Evolutionary conservation across 306 rosid species (phyloP).

Genomic region (Pyrus pyrifolia): DNA sequence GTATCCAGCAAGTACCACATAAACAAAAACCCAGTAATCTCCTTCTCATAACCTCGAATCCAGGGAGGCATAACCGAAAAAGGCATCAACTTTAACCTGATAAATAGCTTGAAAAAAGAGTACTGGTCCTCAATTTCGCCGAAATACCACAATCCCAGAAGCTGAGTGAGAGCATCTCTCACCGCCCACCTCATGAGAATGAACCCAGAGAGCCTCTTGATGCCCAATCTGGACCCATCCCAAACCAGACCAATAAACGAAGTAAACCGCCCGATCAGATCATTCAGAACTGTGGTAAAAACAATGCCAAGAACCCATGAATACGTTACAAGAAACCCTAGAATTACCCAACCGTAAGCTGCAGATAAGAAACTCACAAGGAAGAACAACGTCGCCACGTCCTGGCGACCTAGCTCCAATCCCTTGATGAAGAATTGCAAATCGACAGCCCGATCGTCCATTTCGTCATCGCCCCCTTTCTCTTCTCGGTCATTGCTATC

Average conservation of each 20-base stretch:
- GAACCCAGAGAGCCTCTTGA: constrained; percentile 89
- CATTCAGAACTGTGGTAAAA: constrained; percentile 59
- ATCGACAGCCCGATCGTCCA: constrained; percentile 45
- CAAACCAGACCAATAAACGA: constrained; percentile 53
- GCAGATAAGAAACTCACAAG: constrained; percentile 65
- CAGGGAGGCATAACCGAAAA: constrained; percentile 85
- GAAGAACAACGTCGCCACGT: constrained; percentile 57
- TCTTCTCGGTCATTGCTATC: constrained; percentile 20
- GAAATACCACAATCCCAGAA: constrained; percentile 89
- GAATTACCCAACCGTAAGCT: constrained; percentile 78
- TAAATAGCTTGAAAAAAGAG: constrained; percentile 87
- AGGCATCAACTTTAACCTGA: constrained; percentile 92
- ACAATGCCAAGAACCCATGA: constrained; percentile 87
- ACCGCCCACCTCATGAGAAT: constrained; percentile 95
- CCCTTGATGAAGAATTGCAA: constrained; percentile 60
- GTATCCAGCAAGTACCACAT: constrained; percentile 74
- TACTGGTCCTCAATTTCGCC: constrained; percentile 96
- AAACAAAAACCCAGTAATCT: constrained; percentile 69
- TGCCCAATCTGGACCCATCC: constrained; percentile 86
- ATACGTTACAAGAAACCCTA: constrained; percentile 76
- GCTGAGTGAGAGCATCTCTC: constrained; percentile 93
- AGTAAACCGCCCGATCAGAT: constrained; percentile 58
- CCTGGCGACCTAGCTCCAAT: constrained; percentile 67
- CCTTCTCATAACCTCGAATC: constrained; percentile 83
- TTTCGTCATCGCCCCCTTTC: constrained; percentile 24